A percentile compares a stretch with the other conserved stretches of the same genome.
Evolutionary conservation across 108 stramenopile species (phyloP).

Genomic region (Cyclotella choctawhatcheeana): DNA sequence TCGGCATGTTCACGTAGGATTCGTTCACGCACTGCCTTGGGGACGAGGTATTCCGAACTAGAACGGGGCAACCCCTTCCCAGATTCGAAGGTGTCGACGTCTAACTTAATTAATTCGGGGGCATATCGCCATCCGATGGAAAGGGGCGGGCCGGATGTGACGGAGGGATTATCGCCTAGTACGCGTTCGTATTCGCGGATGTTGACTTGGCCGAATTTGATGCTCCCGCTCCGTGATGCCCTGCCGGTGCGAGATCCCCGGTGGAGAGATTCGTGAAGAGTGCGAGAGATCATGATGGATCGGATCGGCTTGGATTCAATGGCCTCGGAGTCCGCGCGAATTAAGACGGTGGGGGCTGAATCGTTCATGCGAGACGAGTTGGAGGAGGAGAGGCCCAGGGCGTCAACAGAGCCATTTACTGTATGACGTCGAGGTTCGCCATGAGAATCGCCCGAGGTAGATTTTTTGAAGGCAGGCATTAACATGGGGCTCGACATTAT

Average conservation of each 20-base stretch:
- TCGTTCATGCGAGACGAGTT: background rate
- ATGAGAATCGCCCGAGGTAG: too few relatives aligned
- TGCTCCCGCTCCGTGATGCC: background rate
- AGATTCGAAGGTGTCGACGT: constrained; percentile 60
- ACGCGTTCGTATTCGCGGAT: constrained; percentile 81
- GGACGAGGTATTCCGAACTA: constrained; percentile 56
- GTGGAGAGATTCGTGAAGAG: constrained; percentile 48
- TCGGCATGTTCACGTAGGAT: constrained; percentile 66
- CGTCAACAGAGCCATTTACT: background rate
- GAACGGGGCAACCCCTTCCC: constrained; percentile 39
- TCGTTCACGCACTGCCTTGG: constrained; percentile 63
- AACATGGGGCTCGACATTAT: too few relatives aligned
- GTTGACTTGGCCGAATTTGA: constrained; percentile 56
- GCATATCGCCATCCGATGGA: constrained; percentile 49
- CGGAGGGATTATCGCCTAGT: constrained; percentile 82
- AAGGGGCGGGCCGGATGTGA: constrained; percentile 63
- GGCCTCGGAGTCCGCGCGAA: constrained; percentile 14
- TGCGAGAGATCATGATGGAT: constrained; percentile 44
- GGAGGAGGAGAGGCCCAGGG: background rate
- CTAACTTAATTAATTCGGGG: constrained; percentile 35
- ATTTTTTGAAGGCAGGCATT: background rate
- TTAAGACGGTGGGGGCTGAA: constrained; percentile 47
- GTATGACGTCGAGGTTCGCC: background rate
- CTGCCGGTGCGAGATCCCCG: background rate
- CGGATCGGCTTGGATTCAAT: constrained; percentile 25